Evolutionary conservation across 2,329 filamentous ascomycete species (phyloP), one percentile per base, ranked within the genome.

Genomic region (Massarina eburnea): DNA sequence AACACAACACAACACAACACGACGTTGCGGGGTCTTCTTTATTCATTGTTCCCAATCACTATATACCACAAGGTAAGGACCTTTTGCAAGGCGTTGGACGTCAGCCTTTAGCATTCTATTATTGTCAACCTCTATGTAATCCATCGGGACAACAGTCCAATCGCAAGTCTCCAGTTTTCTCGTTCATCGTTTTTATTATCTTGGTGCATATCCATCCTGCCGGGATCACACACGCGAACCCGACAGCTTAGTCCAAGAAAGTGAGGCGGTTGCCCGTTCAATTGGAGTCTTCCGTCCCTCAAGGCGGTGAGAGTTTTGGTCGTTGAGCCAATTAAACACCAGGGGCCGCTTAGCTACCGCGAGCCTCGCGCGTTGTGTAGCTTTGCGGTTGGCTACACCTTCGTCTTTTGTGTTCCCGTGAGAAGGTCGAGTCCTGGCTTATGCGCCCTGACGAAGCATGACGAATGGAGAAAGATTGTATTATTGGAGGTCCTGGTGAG

Each of bases 311-410:
- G 34, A 30, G 19, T 20, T 22, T 14, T 17, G 39, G 29, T 26
- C 15, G 8, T 27, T 30, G 39, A 15, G 8, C 34, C 34, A n/a
- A 36, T 36, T 18, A 20, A 10, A 18, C 17, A 19, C 12, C 27
- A 30, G 12, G 4, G 4, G 27, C 12, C 22, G 24, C 9, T 35
- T 41, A 33, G 39, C 27, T 14, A 30, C 18, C 20, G 19, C 15
- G 39, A 42, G 21, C 40, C 51, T 45, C 43, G 20, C 36, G 36
- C n/a, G 8, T 34, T 34, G 44, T 40, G 48, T 52, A 47, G 42
- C 56, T 54, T 59, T 49, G 55, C 40, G 48, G 15, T 36, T 27
- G 37, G 35, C 54, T 42, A 54, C 56, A 61, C 51, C 48, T 50
- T 45, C 45, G 43, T 42, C n/a, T 49, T n/a, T 37, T 41, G 48